Percentiles rank a stretch among this genome's conserved stretches.
These are phyloP conservation scores for Fusarium bactridioides DNA, from an alignment of 2,329 filamentous ascomycete species.

Conservation along the genomic window DNA sequence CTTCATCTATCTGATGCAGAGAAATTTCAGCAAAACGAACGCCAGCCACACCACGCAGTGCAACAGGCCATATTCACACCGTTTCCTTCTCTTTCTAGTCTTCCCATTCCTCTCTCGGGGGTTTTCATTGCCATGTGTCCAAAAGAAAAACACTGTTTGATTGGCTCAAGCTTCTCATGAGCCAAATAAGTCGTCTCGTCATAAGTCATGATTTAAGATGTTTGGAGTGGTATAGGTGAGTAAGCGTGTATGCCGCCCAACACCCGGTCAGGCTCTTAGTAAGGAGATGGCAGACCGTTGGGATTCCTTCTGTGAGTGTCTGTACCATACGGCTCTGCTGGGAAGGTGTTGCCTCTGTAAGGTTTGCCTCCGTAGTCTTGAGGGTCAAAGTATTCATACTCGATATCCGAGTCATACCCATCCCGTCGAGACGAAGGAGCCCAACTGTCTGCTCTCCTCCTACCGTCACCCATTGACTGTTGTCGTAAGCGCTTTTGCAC, in stretches of 20 bases:
- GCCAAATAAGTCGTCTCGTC: constrained; percentile 34
- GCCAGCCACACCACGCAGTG: constrained; percentile 43
- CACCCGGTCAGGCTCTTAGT: constrained; percentile 14
- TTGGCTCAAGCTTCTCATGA: constrained; percentile 24
- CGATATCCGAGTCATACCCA: constrained; percentile 51
- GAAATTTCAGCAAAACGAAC: constrained; percentile 28
- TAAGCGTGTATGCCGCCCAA: not conserved
- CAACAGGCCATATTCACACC: constrained; percentile 26
- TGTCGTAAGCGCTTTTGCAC: constrained; percentile 47
- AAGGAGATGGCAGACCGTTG: constrained; percentile 47
- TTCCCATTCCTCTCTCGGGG: not conserved
- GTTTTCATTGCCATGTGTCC: constrained; percentile 12
- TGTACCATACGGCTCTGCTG: constrained; percentile 27
- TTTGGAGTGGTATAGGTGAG: not conserved
- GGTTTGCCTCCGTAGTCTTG: constrained; percentile 53
- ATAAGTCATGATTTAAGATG: constrained; percentile 36
- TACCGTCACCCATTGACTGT: constrained; percentile 42
- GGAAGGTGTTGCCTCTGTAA: constrained; percentile 25
- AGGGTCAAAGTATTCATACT: constrained; percentile 51
- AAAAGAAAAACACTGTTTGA: not conserved
- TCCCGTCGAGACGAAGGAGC: constrained; percentile 52
- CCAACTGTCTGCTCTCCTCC: constrained; percentile 56
- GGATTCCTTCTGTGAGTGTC: constrained; percentile 29
- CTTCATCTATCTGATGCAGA: constrained; percentile 42
- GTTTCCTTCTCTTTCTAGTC: constrained; percentile 16